Evolutionary conservation across 1,284 basidiomycete species (phyloP).

Genomic region (Lignosus rhinocerotis): DNA sequence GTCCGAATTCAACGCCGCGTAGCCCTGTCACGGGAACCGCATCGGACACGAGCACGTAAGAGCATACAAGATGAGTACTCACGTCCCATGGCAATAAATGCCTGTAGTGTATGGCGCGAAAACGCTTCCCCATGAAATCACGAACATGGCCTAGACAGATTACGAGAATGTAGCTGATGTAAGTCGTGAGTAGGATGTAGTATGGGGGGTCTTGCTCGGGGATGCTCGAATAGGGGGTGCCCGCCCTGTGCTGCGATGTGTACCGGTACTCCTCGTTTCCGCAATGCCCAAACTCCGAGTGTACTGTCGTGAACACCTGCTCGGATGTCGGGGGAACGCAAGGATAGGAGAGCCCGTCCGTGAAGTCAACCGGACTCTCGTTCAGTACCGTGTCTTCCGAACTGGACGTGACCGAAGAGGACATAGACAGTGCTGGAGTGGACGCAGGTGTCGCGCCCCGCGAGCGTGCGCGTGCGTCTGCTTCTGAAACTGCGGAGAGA

Average conservation of each 20-base stretch:
- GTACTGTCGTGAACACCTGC: conserved; percentile 72
- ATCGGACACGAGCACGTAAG: conserved; percentile 4
- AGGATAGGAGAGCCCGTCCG: conserved; percentile 59
- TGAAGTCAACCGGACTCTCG: conserved; percentile 49
- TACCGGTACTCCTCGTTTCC: conserved; percentile 70
- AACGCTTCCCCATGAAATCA: conserved; percentile 92
- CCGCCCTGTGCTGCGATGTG: conserved; percentile 60
- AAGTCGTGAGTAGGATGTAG: conserved; percentile 89
- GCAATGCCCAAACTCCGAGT: conserved; percentile 88
- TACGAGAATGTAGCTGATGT: conserved; percentile 86
- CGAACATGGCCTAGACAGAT: conserved; percentile 91
- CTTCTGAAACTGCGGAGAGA: conserved; percentile 69
- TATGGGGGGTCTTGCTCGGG: conserved; percentile 84
- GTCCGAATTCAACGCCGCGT: conserved; percentile 96
- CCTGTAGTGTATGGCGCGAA: conserved; percentile 71
- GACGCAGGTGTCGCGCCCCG: conserved; percentile 46
- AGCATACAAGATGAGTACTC: conserved; percentile 36
- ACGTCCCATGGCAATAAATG: conserved; percentile 85
- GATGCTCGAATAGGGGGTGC: conserved; percentile 49
- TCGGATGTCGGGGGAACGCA: conserved; percentile 69
- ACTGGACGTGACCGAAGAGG: conserved; percentile 63
- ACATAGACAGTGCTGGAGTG: conserved; percentile 69
- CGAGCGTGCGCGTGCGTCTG: conserved; percentile 59
- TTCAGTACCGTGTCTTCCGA: conserved; percentile 64
- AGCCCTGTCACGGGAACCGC: conserved; percentile 59